Conservation (phyloP, 139 green algal species). For the Tetraselmis striata region DNA sequence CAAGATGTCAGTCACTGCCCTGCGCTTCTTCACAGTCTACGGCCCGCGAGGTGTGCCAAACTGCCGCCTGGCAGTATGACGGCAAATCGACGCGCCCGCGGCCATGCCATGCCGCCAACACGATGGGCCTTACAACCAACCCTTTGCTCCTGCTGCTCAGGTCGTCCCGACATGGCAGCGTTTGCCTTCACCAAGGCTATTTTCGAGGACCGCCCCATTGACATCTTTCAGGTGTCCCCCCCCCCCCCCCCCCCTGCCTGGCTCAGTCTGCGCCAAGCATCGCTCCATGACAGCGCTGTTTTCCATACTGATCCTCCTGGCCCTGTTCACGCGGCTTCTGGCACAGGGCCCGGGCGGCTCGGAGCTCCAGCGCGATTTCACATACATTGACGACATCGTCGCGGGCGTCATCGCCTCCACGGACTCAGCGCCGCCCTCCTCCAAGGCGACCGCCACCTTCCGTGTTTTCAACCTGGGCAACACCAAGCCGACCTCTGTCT, state of each 20-base stretch:
- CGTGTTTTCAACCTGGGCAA: constrained; percentile 71
- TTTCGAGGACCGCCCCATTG: constrained; percentile 46
- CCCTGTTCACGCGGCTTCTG: no score
- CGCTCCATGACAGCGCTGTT: no score
- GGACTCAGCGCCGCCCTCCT: constrained; percentile 36
- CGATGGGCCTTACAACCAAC: no score
- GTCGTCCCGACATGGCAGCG: constrained; percentile 72
- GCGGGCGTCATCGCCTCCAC: constrained; percentile 45
- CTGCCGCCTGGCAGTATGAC: no score
- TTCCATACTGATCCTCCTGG: no score
- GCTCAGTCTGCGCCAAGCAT: no score
- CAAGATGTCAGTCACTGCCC: constrained; percentile 53
- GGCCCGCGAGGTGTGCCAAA: constrained; percentile 40
- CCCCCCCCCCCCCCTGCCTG: no score
- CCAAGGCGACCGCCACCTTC: constrained; percentile 20
- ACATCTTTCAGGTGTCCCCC: constrained; percentile 57
- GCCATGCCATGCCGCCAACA: no score
- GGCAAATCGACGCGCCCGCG: no score
- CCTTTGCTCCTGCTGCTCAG: no score
- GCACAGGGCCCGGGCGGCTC: constrained; percentile 14
- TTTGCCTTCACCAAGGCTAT: constrained; percentile 68
- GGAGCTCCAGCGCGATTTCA: constrained; percentile 67
- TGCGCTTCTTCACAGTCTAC: constrained; percentile 87
- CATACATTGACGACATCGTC: constrained; percentile 76
- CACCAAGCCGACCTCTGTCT: constrained; percentile 59